phyloP scores from a whole-genome alignment of 2,329 filamentous ascomycete species.

The Fusarium mundagurra region DNA sequence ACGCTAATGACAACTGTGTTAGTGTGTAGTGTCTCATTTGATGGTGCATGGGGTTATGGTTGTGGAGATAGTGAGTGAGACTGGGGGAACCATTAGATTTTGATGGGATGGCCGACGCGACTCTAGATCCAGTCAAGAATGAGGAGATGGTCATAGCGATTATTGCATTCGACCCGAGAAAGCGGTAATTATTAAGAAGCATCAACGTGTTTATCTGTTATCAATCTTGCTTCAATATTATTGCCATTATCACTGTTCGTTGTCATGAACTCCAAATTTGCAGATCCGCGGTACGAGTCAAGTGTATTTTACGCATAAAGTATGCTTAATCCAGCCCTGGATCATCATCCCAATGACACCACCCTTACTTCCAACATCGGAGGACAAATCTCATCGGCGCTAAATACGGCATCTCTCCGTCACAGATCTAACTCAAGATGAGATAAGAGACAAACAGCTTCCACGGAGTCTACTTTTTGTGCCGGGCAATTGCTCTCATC shows the following conservation, averaged over 20 bases:
- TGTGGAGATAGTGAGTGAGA: constrained; percentile 17
- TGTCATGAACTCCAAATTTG: neutral
- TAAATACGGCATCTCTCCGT: neutral
- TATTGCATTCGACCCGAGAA: neutral
- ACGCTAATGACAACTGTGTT: constrained; percentile 1
- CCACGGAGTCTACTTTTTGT: constrained; percentile 25
- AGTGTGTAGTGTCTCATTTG: constrained; percentile 12
- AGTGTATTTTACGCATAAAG: neutral
- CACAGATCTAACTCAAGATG: neutral
- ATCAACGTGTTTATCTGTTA: neutral
- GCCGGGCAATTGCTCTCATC: neutral
- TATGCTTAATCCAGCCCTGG: neutral
- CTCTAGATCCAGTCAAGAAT: neutral
- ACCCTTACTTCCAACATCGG: neutral
- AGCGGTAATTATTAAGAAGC: neutral
- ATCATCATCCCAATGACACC: neutral
- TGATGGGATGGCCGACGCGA: neutral
- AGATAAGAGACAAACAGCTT: neutral
- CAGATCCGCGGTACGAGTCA: neutral
- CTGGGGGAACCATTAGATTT: neutral
- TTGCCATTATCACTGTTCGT: neutral
- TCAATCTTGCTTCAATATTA: neutral
- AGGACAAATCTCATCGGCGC: neutral
- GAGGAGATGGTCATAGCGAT: neutral
- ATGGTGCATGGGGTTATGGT: neutral